These are phyloP conservation scores for Xenoacremonium recifei DNA, from an alignment of 2,329 filamentous ascomycete species.

Conservation along the genomic window DNA sequence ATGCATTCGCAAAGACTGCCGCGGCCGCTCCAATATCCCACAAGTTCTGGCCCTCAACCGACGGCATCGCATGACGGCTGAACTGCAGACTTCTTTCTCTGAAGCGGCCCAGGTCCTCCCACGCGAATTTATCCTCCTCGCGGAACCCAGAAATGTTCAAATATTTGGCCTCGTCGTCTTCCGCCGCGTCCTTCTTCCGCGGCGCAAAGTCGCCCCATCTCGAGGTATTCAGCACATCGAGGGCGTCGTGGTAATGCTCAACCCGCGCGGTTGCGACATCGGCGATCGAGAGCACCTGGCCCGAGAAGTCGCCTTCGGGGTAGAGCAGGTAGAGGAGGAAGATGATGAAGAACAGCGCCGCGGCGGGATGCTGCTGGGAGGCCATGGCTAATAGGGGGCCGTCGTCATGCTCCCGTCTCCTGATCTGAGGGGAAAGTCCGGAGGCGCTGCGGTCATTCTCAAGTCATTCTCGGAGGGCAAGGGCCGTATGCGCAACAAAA, in stretches of 20 bases:
- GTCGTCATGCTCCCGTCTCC: constrained; percentile 26
- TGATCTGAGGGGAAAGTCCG: too few species aligned
- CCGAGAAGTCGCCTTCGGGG: constrained; percentile 34
- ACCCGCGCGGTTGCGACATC: constrained; percentile 44
- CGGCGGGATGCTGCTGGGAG: constrained; percentile 41
- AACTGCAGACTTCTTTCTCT: constrained; percentile 63
- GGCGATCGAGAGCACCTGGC: constrained; percentile 31
- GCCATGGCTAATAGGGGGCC: constrained; percentile 41
- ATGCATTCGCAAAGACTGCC: constrained; percentile 73
- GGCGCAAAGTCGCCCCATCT: constrained; percentile 61
- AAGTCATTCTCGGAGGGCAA: too few species aligned
- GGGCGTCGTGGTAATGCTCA: constrained; percentile 50
- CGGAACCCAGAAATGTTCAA: constrained; percentile 78
- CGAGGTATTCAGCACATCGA: constrained; percentile 53
- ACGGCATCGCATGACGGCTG: constrained; percentile 51
- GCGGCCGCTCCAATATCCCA: constrained; percentile 39
- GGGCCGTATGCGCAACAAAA: too few species aligned
- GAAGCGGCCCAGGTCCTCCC: constrained; percentile 69
- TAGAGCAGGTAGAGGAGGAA: constrained; percentile 41
- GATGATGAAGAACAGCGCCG: constrained; percentile 27
- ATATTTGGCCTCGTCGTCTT: constrained; percentile 35
- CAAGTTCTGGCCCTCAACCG: constrained; percentile 39
- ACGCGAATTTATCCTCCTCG: constrained; percentile 71
- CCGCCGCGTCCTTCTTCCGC: constrained; percentile 24
- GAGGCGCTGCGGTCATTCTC: too few species aligned